Conservation (phyloP, 2,329 filamentous ascomycete species). For the Niveomyces coronatus region DNA sequence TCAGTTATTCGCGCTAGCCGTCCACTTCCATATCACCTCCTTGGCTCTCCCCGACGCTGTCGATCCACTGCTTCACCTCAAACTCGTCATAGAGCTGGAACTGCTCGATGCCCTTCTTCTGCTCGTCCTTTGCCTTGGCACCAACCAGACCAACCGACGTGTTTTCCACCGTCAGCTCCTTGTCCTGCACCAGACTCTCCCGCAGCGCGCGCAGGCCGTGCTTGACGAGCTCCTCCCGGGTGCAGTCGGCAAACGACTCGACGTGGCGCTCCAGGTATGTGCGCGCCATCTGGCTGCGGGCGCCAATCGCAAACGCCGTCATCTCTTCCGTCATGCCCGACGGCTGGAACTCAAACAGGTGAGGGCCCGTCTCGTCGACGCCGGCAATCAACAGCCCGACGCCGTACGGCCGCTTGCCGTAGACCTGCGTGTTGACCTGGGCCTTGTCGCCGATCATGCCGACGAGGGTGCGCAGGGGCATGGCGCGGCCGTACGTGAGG, state of each 20-base stretch:
- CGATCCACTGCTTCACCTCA: slow-evolving; percentile 77
- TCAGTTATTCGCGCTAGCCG: slow-evolving; percentile 17
- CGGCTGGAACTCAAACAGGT: slow-evolving; percentile 97
- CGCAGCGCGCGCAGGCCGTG: slow-evolving; percentile 88
- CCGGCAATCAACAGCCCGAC: slow-evolving; percentile 88
- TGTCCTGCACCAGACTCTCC: slow-evolving; percentile 93
- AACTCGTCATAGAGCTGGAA: slow-evolving; percentile 89
- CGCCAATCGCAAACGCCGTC: slow-evolving; percentile 90
- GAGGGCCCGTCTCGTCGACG: slow-evolving; percentile 86
- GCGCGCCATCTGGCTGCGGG: slow-evolving; percentile 91
- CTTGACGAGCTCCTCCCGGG: slow-evolving; percentile 75
- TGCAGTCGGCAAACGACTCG: slow-evolving; percentile 67
- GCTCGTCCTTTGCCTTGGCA: slow-evolving; percentile 38
- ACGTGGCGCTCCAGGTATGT: slow-evolving; percentile 93
- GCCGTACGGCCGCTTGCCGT: slow-evolving; percentile 92
- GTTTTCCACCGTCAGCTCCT: slow-evolving; percentile 95
- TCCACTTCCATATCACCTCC: slow-evolving; percentile 30
- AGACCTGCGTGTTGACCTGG: slow-evolving; percentile 95
- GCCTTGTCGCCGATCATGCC: slow-evolving; percentile 91
- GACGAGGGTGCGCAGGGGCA: slow-evolving; percentile 82
- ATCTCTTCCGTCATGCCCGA: slow-evolving; percentile 96
- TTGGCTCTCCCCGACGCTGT: slow-evolving; percentile 52
- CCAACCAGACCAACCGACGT: slow-evolving; percentile 85
- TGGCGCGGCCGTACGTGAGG: slow-evolving; percentile 89
- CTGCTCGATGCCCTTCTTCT: slow-evolving; percentile 56